Conservation (phyloP, 2,329 filamentous ascomycete species). For the Pseudocercospora vitis region DNA sequence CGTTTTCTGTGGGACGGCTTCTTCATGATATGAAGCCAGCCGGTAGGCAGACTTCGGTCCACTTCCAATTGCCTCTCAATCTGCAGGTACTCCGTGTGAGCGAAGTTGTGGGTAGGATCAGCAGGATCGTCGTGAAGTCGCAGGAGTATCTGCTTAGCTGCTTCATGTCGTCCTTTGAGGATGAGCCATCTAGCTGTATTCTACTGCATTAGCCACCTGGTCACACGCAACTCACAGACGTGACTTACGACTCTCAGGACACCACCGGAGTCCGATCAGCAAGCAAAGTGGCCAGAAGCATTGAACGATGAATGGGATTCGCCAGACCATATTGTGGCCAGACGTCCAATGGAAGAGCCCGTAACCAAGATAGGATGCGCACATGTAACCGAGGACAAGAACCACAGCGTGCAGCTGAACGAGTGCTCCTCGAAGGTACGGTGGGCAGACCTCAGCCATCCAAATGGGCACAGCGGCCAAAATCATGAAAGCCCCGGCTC, state of each 20-base stretch:
- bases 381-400: conserved; percentile 23
- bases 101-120: conserved; percentile 31
- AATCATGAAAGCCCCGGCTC: conserved; percentile 36
- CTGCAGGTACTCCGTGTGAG: conserved; percentile 34
- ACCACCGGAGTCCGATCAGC: conserved; percentile 17
- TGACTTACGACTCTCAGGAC: conserved; percentile 23
- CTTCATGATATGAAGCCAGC: conserved; percentile 33
- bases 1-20: conserved; percentile 35
- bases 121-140: conserved; percentile 28
- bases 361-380: conserved; percentile 23
- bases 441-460: conserved; percentile 40
- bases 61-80: conserved; percentile 35
- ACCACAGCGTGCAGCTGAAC: conserved; percentile 38
- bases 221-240: not conserved
- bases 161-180: conserved; percentile 26
- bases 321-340: conserved; percentile 22
- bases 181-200: conserved; percentile 30
- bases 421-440: conserved; percentile 36
- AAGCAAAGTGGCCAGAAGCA: conserved; percentile 23
- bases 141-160: conserved; percentile 25
- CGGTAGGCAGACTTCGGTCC: conserved; percentile 30
- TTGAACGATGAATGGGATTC: conserved; percentile 21
- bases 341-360: conserved; percentile 25
- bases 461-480: conserved; percentile 39
- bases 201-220: not conserved